Evolutionary conservation across 345 rosid species (phyloP).

Genomic region (Durio zibethinus): DNA sequence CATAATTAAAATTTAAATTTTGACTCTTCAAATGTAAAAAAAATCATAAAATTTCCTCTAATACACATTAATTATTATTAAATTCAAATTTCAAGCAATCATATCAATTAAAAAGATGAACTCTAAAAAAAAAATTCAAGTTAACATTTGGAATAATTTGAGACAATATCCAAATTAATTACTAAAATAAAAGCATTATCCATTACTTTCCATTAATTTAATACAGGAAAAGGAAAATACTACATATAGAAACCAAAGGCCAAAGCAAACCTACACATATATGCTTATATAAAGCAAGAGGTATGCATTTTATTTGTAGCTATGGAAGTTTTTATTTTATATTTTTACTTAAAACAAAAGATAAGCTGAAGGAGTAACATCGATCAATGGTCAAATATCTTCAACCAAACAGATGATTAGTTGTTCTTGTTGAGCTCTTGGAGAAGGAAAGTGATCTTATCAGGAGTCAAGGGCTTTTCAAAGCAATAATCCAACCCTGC

Average conservation of each 20-base stretch:
- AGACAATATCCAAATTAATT: neutral
- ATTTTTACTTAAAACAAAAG: neutral
- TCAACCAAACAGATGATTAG: neutral
- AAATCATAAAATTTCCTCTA: no score
- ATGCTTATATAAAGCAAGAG: neutral
- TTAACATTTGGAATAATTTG: no score
- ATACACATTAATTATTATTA: no score
- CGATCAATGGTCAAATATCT: neutral
- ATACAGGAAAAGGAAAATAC: neutral
- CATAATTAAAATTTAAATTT: no score
- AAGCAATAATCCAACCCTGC: conserved; percentile 34
- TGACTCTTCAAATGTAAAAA: no score
- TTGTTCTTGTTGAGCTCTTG: neutral
- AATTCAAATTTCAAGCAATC: no score
- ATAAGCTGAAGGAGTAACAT: neutral
- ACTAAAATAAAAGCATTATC: neutral
- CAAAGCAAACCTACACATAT: neutral
- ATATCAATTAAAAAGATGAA: no score
- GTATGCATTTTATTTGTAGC: neutral
- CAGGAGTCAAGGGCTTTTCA: conserved; percentile 31
- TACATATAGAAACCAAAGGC: neutral
- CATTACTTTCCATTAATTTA: neutral
- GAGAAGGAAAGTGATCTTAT: neutral
- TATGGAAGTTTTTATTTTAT: neutral
- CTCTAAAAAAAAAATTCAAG: no score